phyloP scores from a whole-genome alignment of 2,329 filamentous ascomycete genomes.

The Diaporthe helianthi region DNA sequence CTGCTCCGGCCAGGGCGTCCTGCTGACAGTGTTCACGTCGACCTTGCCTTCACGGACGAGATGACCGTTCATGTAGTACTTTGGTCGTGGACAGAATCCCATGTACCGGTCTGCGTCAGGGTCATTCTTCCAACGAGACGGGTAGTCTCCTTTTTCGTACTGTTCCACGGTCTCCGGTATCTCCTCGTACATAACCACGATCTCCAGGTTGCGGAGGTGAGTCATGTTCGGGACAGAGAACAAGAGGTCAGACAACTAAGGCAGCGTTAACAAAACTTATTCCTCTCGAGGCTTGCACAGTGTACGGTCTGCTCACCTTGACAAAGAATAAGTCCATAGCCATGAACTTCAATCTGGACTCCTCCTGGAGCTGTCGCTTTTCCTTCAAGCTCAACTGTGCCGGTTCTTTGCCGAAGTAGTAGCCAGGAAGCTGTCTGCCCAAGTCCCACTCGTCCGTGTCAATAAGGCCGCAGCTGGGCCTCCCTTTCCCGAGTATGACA shows the following conservation, averaged over 20 bases:
- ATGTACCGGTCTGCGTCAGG: conserved; percentile 59
- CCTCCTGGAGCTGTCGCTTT: conserved; percentile 54
- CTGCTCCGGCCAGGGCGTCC: conserved; percentile 60
- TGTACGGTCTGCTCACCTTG: conserved; percentile 55
- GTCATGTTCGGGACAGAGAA: conserved; percentile 63
- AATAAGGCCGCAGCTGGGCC: conserved; percentile 62
- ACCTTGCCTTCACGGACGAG: conserved; percentile 60
- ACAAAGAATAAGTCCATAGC: conserved; percentile 71
- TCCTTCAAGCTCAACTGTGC: conserved; percentile 50
- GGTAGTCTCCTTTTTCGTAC: conserved; percentile 49
- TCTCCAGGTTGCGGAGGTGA: conserved; percentile 62
- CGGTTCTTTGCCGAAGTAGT: conserved; percentile 58
- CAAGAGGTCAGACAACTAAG: conserved; percentile 67
- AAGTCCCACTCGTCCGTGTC: conserved; percentile 58
- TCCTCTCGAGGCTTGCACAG: no score
- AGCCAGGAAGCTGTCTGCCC: conserved; percentile 58
- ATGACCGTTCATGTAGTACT: conserved; percentile 64
- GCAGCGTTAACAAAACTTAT: conserved; percentile 34
- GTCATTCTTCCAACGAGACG: conserved; percentile 66
- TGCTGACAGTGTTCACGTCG: conserved; percentile 55
- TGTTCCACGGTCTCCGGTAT: conserved; percentile 59
- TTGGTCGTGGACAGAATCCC: conserved; percentile 62
- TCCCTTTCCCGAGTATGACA: conserved; percentile 66
- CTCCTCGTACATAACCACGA: conserved; percentile 67
- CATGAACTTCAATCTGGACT: conserved; percentile 61